Evolutionary conservation across 2,329 filamentous ascomycete species (phyloP), one percentile per base, ranked within the genome.

Genomic region (Colletotrichum sp.): DNA sequence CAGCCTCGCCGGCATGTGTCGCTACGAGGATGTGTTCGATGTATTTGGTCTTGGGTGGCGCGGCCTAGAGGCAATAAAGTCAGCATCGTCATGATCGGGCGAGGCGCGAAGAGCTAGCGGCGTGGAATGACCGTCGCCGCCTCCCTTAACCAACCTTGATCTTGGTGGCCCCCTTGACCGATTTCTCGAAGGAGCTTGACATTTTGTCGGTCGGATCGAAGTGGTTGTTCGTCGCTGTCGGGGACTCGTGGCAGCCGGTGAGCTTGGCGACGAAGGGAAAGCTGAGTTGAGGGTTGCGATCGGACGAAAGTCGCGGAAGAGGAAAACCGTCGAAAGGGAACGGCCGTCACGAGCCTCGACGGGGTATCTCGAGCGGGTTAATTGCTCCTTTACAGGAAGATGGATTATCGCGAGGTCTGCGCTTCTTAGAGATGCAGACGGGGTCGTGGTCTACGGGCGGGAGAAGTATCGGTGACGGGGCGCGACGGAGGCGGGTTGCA

Each of bases 101-200:
- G 24, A 65, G n/a, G 21, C n/a, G 72, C 66, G 76, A 49, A 65
- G 12, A 63, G 21, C 24, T 30, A n/a, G 32, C 28, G 67, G 59
- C 32, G 26, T 15, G 16, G 59, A 15, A 34, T 18, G 16, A 39
- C 10, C 65, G 55, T 26, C 68, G 67, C 34, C 28, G 57, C 59
- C 44, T 52, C 49, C 65, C 73, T 66, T 49, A 59, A 77, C 75
- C 9, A 32, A 96, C 96, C 92, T 98, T 99, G 84, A 98, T 95
- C 90, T 99, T 99, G 82, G 96, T 99, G 81, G 95, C 96, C 87
- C 96, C 97, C 90, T 99, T 99, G 84, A 99, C 97, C 80, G 96
- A 98, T 90, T 99, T 99, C 90, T 99, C 97, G 85, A 99, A 99
- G 75, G 95, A 96, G 88, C 93, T 95, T 80, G 94, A 92, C 95